A percentile compares a stretch with the other conserved stretches of the same genome.
phyloP scores from a whole-genome alignment of 257 asterid genomes.

The Nicotiana paniculata region DNA sequence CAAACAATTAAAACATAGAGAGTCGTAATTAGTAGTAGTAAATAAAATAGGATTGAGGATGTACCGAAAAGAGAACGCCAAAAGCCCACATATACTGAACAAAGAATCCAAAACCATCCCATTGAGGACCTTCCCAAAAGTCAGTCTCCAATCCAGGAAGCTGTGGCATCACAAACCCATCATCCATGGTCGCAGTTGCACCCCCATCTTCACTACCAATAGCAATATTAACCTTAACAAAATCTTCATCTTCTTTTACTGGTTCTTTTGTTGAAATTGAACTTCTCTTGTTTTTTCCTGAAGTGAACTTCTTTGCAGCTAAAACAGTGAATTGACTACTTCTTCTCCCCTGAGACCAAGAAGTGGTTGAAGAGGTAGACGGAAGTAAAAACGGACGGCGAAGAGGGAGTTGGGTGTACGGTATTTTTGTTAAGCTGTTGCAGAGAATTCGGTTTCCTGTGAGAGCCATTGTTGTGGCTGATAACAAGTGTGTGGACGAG shows the following conservation, averaged over 20 bases:
- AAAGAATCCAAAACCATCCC: slow-evolving; percentile 87
- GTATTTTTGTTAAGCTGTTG: slow-evolving; percentile 25
- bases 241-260: slow-evolving; percentile 19
- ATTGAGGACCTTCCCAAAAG: slow-evolving; percentile 88
- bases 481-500: slow-evolving; percentile 9
- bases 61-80: slow-evolving; percentile 80
- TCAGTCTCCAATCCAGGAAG: slow-evolving; percentile 70
- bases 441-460: slow-evolving; percentile 48
- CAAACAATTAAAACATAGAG: too few species aligned
- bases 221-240: slow-evolving; percentile 7
- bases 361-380: slow-evolving; percentile 5
- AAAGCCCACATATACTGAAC: slow-evolving; percentile 95
- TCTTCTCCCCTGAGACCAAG: slow-evolving; percentile 30
- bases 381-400: slow-evolving; percentile 27
- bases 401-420: slow-evolving; percentile 23
- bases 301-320: slow-evolving; percentile 58
- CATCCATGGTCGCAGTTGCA: slow-evolving; percentile 26
- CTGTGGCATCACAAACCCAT: slow-evolving; percentile 64
- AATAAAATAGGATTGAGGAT: not conserved
- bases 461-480: slow-evolving; percentile 58
- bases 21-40: not conserved
- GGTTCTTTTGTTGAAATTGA: slow-evolving; percentile 47
- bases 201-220: not conserved
- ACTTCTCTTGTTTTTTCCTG: slow-evolving; percentile 64
- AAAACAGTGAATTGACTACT: slow-evolving; percentile 39